Evolutionary conservation across 2,329 filamentous ascomycete species (phyloP).

Genomic region (Xylariaceae sp.): DNA sequence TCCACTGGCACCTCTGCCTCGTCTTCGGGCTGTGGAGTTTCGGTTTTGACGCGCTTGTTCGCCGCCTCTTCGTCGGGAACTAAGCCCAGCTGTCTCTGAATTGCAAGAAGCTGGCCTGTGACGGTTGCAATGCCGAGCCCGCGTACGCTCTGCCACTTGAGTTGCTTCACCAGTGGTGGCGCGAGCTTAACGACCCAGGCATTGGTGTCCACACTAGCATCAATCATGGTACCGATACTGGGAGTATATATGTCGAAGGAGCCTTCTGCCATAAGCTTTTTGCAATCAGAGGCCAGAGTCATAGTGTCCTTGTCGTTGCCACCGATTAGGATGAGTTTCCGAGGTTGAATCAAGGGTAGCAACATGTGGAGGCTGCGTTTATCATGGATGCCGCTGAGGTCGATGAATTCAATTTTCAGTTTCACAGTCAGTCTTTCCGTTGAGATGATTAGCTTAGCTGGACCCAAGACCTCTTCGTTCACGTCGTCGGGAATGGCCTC

Average conservation of each 20-base stretch:
- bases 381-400: slow-evolving; percentile 90
- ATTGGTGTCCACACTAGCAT: slow-evolving; percentile 96
- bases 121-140: slow-evolving; percentile 90
- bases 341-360: slow-evolving; percentile 87
- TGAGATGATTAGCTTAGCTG: slow-evolving; percentile 70
- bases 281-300: slow-evolving; percentile 75
- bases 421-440: slow-evolving; percentile 65
- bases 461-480: slow-evolving; percentile 54
- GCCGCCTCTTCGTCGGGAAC: slow-evolving; percentile 44
- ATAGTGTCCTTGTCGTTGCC: slow-evolving; percentile 77
- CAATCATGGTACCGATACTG: slow-evolving; percentile 66
- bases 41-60: slow-evolving; percentile 51
- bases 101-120: slow-evolving; percentile 63
- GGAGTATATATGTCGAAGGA: slow-evolving; percentile 79
- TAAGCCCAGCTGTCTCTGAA: slow-evolving; percentile 42
- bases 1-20: slow-evolving; percentile 31
- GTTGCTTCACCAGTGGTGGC: slow-evolving; percentile 75
- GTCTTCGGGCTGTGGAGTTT: slow-evolving; percentile 25
- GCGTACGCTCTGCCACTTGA: slow-evolving; percentile 93
- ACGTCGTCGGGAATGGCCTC: slow-evolving; percentile 58
- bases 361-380: slow-evolving; percentile 92
- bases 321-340: slow-evolving; percentile 89
- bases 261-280: slow-evolving; percentile 58
- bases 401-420: slow-evolving; percentile 79
- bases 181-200: slow-evolving; percentile 94